These are phyloP conservation scores for Sporothrix schenckii DNA, from an alignment of 2,329 filamentous ascomycete species.

Conservation along the genomic window DNA sequence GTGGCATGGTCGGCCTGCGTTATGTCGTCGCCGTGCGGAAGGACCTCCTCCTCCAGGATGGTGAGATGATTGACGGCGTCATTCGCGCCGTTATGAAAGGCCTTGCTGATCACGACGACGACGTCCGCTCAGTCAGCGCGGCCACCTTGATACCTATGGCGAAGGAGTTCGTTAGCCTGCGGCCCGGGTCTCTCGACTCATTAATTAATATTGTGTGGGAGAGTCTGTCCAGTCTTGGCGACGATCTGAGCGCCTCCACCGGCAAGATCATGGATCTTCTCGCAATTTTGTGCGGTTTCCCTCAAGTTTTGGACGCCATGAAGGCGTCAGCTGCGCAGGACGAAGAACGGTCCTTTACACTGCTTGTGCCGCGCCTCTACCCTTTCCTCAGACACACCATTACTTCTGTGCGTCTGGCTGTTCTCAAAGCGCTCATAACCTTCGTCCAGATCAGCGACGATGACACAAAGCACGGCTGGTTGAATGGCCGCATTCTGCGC, in stretches of 20 bases:
- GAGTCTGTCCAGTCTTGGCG: constrained; percentile 92
- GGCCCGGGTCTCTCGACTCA: constrained; percentile 73
- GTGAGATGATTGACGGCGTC: constrained; percentile 87
- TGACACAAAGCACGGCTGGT: constrained; percentile 82
- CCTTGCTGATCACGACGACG: constrained; percentile 85
- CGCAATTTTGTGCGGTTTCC: constrained; percentile 92
- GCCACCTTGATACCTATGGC: constrained; percentile 97
- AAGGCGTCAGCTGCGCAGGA: constrained; percentile 82
- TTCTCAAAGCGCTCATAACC: constrained; percentile 87
- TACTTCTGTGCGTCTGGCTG: constrained; percentile 89
- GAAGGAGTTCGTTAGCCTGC: constrained; percentile 86
- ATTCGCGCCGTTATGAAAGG: constrained; percentile 94
- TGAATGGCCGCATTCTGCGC: constrained; percentile 84
- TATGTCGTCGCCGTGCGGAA: constrained; percentile 96
- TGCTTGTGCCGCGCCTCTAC: constrained; percentile 89
- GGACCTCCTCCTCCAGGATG: constrained; percentile 82
- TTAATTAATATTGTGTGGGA: constrained; percentile 97
- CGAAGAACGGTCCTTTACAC: constrained; percentile 84
- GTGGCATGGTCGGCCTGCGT: constrained; percentile 93
- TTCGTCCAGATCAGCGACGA: constrained; percentile 85
- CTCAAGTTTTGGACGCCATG: constrained; percentile 91
- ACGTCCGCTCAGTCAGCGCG: constrained; percentile 94
- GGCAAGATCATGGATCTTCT: constrained; percentile 98
- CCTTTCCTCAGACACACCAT: constrained; percentile 97
- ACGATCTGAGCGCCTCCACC: constrained; percentile 95